phyloP scores from a whole-genome alignment of 768 basidiomycete species.

The Tricholoma terreum region DNA sequence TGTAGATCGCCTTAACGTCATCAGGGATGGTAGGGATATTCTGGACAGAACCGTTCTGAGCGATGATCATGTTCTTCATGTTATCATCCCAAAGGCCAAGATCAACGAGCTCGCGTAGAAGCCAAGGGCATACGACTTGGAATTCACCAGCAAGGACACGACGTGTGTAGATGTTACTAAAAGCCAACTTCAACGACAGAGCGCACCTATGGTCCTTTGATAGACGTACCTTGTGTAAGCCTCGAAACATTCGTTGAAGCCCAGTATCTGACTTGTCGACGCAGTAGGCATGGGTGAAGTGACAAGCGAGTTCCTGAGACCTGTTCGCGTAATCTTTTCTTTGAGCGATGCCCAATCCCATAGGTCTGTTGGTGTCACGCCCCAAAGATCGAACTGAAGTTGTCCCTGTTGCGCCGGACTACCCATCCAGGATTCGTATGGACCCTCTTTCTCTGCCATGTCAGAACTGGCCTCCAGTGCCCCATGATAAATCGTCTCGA shows the following conservation, averaged over 20 bases:
- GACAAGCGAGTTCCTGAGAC: constrained; percentile 87
- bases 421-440: constrained; percentile 88
- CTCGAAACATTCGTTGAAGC: constrained; percentile 99
- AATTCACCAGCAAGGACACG: constrained; percentile 99
- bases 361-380: constrained; percentile 78
- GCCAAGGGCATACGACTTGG: constrained; percentile 99
- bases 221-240: constrained; percentile 85
- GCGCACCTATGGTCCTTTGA: background rate
- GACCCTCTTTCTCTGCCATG: constrained; percentile 72
- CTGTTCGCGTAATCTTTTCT: constrained; percentile 76
- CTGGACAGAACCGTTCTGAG: constrained; percentile 87
- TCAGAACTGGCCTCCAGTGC: constrained; percentile 90
- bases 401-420: constrained; percentile 87
- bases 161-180: constrained; percentile 96
- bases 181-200: constrained; percentile 9
- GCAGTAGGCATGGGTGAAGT: constrained; percentile 99
- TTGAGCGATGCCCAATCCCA: constrained; percentile 95
- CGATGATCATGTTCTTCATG: constrained; percentile 99
- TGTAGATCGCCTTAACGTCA: constrained; percentile 96
- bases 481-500: constrained; percentile 98
- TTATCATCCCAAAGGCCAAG: constrained; percentile 94
- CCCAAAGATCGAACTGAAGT: constrained; percentile 96
- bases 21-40: constrained; percentile 86
- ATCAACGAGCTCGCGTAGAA: constrained; percentile 96
- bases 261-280: constrained; percentile 96